Conservation (phyloP, 495 filamentous ascomycete species). For the Penicillium arizonense region DNA sequence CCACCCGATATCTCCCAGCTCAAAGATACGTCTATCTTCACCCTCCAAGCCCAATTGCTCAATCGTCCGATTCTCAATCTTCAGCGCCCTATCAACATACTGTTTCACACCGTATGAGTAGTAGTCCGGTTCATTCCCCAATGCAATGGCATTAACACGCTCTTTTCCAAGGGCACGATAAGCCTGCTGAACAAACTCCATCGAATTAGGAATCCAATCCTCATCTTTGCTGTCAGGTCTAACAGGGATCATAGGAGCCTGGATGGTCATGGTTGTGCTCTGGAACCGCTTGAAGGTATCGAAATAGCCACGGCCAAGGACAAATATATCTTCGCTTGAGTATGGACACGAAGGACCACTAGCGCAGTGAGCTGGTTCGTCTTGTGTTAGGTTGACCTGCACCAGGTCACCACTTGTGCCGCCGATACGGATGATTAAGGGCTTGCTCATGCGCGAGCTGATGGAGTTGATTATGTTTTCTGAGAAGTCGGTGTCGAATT, state of each 20-base stretch:
- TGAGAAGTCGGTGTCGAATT: slow-evolving; percentile 17
- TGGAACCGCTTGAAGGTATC: slow-evolving; percentile 17
- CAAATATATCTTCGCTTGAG: slow-evolving; percentile 8
- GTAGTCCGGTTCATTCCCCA: slow-evolving; percentile 25
- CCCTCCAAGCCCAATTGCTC: slow-evolving; percentile 6
- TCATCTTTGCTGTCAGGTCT: slow-evolving; percentile 1
- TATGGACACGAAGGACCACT: slow-evolving; percentile 1
- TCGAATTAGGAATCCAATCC: slow-evolving; percentile 8
- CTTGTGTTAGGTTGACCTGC: slow-evolving; percentile 9
- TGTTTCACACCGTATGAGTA: slow-evolving; percentile 7
- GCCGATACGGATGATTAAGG: slow-evolving; percentile 21
- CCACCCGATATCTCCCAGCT: slow-evolving; percentile 16
- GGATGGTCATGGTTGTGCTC: slow-evolving; percentile 16
- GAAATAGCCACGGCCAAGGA: slow-evolving; percentile 21
- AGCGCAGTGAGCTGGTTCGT: slow-evolving; percentile 2
- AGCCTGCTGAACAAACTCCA: slow-evolving; percentile 14
- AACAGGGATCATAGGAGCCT: slow-evolving; percentile 24
- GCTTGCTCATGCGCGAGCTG: slow-evolving; percentile 11
- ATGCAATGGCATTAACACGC: slow-evolving; percentile 21
- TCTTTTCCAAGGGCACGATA: slow-evolving; percentile 12
- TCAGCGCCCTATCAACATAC: slow-evolving; percentile 9
- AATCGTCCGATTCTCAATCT: slow-evolving; percentile 9
- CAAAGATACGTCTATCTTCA: slow-evolving; percentile 11
- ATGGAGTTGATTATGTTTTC: slow-evolving; percentile 21
- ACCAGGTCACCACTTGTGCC: slow-evolving; percentile 22